Base-by-base conservation (phyloP, 2,329 filamentous ascomycete species). In the Hymenoscyphus fructigenus region DNA sequence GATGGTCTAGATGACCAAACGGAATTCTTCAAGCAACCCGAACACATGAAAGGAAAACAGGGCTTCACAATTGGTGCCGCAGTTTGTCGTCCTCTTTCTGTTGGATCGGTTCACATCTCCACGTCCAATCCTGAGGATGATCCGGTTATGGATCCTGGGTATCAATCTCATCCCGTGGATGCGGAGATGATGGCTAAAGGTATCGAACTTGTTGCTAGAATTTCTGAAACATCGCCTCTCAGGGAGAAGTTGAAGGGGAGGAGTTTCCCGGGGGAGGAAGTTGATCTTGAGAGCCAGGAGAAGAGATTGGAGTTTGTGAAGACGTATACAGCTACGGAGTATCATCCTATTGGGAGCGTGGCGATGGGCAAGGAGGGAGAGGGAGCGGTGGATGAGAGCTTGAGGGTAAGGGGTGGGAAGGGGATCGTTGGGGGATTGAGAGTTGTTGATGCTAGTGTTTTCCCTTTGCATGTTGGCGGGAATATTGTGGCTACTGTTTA, bases 401-500 rank as follows among this genome's bases (percentile, higher is more conserved):
- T 96, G 67, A 88, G 85, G 79, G 81, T 95, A 44, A 83, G 86
- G 38, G 91, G 91, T 0, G 79, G 93, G 69, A 85, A 86, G 79
- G 86, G 85, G 57, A 78, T 32, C 4, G 9, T 32, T n/a, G n/a
- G n/a, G n/a, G n/a, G n/a, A n/a, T n/a, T 94, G 68, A 85, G 92
- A 65, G 91, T 95, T 70, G 91, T 91, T 1, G 91, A 96, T 76
- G 91, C 92, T 0, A 63, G 61, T 63, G 47, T 63, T 17, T 32
- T 95, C 81, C 92, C 92, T 0, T 89, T 91, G 70, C 93, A 94
- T 85, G 83, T 90, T 57, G 89, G 85, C 61, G 89, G 93, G 76
- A 95, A 95, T 81, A 91, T 91, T 66, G 93, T 94, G 91, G 80
- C 94, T 73, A 95, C 91, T 2, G 91, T 96, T 7, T 79, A 96